Percentiles rank a stretch among this genome's conserved stretches.
Conservation (phyloP, 106 monocot species). For the Chionographis japonica region DNA sequence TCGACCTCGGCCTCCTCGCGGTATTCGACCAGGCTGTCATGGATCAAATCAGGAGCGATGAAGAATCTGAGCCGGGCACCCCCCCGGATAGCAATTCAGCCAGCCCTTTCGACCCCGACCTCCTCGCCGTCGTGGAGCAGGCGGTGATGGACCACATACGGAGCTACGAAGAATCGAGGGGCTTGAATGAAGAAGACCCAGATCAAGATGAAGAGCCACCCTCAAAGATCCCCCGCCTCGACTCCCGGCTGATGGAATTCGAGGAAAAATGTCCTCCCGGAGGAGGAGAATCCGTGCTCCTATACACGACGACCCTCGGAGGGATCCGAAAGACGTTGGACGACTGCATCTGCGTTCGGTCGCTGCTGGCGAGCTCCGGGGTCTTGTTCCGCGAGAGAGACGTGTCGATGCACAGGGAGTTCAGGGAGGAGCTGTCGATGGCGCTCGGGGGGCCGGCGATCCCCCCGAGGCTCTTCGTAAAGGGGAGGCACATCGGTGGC, state of each 20-base stretch:
- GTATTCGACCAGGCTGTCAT: too few species aligned
- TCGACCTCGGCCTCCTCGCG: too few species aligned
- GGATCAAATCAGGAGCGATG: too few species aligned
- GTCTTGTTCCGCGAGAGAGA: too few species aligned
- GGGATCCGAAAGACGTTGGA: conserved; percentile 11
- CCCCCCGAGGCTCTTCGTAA: too few species aligned
- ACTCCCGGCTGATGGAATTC: too few species aligned
- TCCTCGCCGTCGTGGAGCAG: conserved; percentile 34
- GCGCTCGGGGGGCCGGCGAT: too few species aligned
- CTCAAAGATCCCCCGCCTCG: neutral
- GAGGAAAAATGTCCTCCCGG: conserved; percentile 10
- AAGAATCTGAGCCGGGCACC: too few species aligned
- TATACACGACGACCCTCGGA: conserved; percentile 11
- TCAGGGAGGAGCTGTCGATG: too few species aligned
- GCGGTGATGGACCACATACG: conserved; percentile 26
- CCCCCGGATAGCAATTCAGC: conserved; percentile 4
- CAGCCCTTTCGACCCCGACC: conserved; percentile 41
- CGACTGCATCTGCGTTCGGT: neutral
- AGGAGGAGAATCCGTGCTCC: neutral
- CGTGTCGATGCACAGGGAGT: too few species aligned
- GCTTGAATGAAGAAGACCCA: neutral
- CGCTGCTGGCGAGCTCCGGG: too few species aligned
- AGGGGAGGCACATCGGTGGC: too few species aligned
- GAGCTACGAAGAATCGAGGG: neutral
- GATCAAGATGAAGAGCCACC: neutral